A percentile compares a stretch with the other conserved stretches of the same genome.
phyloP scores from a whole-genome alignment of 1,139 yeast genomes.

The Saccharomyces hybrid region DNA sequence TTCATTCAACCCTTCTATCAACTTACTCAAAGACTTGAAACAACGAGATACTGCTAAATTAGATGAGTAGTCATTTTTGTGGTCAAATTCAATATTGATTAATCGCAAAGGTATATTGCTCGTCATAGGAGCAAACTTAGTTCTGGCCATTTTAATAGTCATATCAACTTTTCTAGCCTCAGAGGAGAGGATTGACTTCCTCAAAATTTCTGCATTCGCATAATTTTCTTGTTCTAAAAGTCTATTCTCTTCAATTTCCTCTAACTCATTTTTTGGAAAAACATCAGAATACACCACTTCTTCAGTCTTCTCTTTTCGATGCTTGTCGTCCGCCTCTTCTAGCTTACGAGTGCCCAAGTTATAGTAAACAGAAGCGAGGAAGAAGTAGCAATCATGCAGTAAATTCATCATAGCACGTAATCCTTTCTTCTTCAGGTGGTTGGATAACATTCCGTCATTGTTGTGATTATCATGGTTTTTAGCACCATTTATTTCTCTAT shows the following conservation, averaged over 20 bases:
- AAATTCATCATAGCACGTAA: conserved; percentile 35
- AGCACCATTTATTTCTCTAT: neutral
- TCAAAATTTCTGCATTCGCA: conserved; percentile 53
- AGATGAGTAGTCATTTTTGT: conserved; percentile 16
- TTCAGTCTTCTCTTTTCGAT: conserved; percentile 3
- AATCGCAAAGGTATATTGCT: conserved; percentile 19
- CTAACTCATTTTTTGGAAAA: conserved; percentile 15
- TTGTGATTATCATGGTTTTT: conserved; percentile 7
- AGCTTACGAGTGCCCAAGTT: conserved; percentile 26
- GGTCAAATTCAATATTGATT: conserved; percentile 11
- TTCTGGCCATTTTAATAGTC: conserved; percentile 21
- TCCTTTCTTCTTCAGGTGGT: conserved; percentile 14
- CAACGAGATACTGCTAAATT: conserved; percentile 17
- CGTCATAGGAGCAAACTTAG: conserved; percentile 13
- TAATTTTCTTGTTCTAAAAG: conserved; percentile 44
- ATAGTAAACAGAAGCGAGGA: conserved; percentile 74
- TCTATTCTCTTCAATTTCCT: conserved; percentile 26
- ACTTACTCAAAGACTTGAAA: conserved; percentile 13
- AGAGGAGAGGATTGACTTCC: conserved; percentile 39
- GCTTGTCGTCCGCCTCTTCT: conserved; percentile 25
- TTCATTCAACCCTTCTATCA: conserved; percentile 36
- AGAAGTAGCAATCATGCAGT: conserved; percentile 69
- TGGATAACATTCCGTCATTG: conserved; percentile 15
- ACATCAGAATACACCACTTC: conserved; percentile 11
- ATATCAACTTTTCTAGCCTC: conserved; percentile 22